Evolutionary conservation across 805 yeast species (phyloP).

Genomic region (Kodamaea jinghongensis): DNA sequence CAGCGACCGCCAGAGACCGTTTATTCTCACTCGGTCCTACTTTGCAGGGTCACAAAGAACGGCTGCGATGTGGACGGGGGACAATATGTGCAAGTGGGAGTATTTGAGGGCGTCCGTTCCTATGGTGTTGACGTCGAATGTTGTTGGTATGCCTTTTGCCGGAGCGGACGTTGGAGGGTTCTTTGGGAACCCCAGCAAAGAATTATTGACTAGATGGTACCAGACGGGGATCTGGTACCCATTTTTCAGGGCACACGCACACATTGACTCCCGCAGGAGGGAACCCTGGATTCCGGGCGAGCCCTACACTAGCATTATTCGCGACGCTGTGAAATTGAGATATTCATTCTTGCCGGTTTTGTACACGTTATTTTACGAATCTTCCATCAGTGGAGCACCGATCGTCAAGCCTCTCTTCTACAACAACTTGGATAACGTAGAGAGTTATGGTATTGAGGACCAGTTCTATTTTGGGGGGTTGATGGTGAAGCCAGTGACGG

Average conservation of each 20-base stretch:
- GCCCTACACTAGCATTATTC: constrained; percentile 62
- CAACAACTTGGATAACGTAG: constrained; percentile 46
- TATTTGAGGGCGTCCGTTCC: constrained; percentile 78
- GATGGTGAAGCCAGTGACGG: constrained; percentile 76
- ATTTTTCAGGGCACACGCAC: constrained; percentile 95
- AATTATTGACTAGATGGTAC: constrained; percentile 87
- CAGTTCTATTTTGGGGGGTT: constrained; percentile 82
- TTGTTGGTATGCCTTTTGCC: constrained; percentile 84
- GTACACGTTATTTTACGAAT: constrained; percentile 73
- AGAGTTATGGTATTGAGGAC: constrained; percentile 65
- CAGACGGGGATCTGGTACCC: constrained; percentile 97
- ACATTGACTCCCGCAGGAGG: constrained; percentile 85
- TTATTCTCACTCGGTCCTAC: constrained; percentile 80
- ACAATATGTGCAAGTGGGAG: constrained; percentile 91
- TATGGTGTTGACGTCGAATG: constrained; percentile 77
- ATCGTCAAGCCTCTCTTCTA: constrained; percentile 68
- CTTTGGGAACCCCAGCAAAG: constrained; percentile 83
- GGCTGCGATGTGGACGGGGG: constrained; percentile 98
- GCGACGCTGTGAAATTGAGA: constrained; percentile 69
- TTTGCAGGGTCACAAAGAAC: constrained; percentile 90
- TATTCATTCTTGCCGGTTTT: constrained; percentile 74
- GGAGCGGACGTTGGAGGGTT: constrained; percentile 99
- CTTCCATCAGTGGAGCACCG: constrained; percentile 63
- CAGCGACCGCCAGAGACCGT: constrained; percentile 65
- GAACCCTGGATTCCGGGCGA: constrained; percentile 90